These are phyloP conservation scores for Penicillium hordei DNA, from an alignment of 2,329 filamentous ascomycete genomes.

Conservation along the genomic window DNA sequence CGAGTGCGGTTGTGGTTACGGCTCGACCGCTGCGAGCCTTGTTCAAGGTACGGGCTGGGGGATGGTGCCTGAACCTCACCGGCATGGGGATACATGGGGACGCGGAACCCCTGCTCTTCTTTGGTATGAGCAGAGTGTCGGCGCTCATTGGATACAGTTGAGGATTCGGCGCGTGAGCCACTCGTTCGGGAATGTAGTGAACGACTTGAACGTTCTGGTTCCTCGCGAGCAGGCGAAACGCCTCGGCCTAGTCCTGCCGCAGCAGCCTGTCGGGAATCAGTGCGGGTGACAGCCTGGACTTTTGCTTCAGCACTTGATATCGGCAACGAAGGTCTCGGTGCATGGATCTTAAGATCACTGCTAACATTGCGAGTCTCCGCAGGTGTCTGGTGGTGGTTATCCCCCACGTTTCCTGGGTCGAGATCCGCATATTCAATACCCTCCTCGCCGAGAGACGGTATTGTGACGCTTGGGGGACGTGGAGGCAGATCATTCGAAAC, in stretches of 20 bases:
- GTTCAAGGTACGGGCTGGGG: conserved; percentile 59
- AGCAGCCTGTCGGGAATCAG: conserved; percentile 83
- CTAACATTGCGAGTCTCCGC: conserved; percentile 76
- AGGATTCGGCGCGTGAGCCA: conserved; percentile 51
- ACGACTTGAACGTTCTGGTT: conserved; percentile 56
- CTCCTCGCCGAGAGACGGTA: conserved; percentile 86
- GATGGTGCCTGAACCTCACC: conserved; percentile 96
- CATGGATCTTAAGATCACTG: conserved; percentile 80
- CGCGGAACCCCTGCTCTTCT: conserved; percentile 85
- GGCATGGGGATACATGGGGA: conserved; percentile 89
- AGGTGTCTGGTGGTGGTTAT: conserved; percentile 51
- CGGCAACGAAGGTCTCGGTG: conserved; percentile 83
- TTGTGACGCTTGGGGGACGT: conserved; percentile 72
- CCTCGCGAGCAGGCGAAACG: conserved; percentile 48
- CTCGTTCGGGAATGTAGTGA: conserved; percentile 64
- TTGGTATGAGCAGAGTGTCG: conserved; percentile 60
- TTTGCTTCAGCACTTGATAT: conserved; percentile 77
- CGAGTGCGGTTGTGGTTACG: conserved; percentile 68
- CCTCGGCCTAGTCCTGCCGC: conserved; percentile 76
- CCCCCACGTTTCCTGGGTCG: conserved; percentile 44
- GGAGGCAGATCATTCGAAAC: conserved; percentile 40
- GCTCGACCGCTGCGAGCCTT: conserved; percentile 49
- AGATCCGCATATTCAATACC: conserved; percentile 80
- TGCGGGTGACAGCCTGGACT: conserved; percentile 81
- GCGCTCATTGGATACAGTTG: conserved; percentile 51